Evolutionary conservation across 768 basidiomycete genomes (phyloP), one percentile per base, ranked within the genome.

Genomic region (Hemileccinum impolitum): DNA sequence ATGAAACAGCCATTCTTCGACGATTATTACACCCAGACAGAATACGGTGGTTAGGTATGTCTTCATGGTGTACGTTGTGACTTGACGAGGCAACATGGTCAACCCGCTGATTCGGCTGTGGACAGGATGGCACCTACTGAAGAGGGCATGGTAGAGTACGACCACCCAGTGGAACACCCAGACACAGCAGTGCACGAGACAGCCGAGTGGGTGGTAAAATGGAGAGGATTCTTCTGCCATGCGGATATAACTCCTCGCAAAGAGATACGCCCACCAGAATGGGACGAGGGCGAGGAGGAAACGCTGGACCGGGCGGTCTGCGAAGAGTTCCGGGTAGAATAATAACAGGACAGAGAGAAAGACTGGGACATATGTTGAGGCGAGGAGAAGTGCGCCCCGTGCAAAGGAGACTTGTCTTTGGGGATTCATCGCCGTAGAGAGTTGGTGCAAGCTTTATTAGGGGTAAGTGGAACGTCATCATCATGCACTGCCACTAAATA

Each of bases 101-200:
- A 23, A 6, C 6, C 23, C 23, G 23, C 3, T 23, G 6, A 23
- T 23, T 23, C 23, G 6, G 23, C 6, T 6, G 6, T 9, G 4
- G 11, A 43, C 2, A 0, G 25, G 6, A 21, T 1, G 25, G 19
- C 21, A 39, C 61, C 3, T 21, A 62, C 61, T 48, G 23, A 63
- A 64, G 47, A 49, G 43, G 23, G 59, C 62, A 14, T 52, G 44
- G 43, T 64, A 63, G 0, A 55, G 23, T 0, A 53, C 49, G 34
- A 59, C 39, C 4, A 50, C 45, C 59, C 56, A 64, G 23, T 63
- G 62, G 23, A 64, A 50, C 9, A 59, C 59, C 62, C 62, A 63
- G 15, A 57, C 31, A 19, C 44, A 56, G 28, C 60, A 63, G 35
- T 64, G 63, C 0, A 51, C n/a, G 10, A 62, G 53, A 42, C 62